Evolutionary conservation across 2,329 filamentous ascomycete species (phyloP), one percentile per base, ranked within the genome.

Genomic region (Boeremia lycopersici): DNA sequence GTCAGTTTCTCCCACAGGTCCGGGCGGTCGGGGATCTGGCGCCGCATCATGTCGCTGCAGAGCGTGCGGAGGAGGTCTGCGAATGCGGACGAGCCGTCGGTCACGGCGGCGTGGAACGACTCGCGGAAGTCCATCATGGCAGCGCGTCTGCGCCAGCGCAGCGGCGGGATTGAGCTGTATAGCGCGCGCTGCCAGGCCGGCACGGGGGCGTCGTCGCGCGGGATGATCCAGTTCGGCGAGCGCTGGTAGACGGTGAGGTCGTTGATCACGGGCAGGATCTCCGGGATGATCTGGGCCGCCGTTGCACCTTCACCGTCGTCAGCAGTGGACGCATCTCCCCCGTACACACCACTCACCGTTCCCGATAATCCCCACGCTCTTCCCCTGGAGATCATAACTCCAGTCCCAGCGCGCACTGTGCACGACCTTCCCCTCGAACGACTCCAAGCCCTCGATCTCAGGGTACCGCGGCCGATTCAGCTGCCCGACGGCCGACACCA

Each of bases 371-470:
- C 79, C 84, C 35, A 86, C 78, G 45, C 77, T 79, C 73, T 86
- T 86, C 8, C 76, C 81, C 28, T 72, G 68, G n/a, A 84, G 62
- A 44, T 80, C 77, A 57, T 84, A 84, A 38, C 76, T 81, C 82
- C 82, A 85, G 56, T 86, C 83, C 83, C 84, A 86, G n/a, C 83
- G 69, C 4, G 83, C 82, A 2, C 79, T 82, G 57, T 86, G 84
- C 76, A 82, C 84, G 50, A 78, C 72, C 68, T 82, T 84, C 2
- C 82, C 82, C 35, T 78, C 68, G 52, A 83, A 84, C 6, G 73
- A 69, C 0, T 79, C 70, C 9, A 83, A 49, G 0, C 82, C 82
- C 8, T 77, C 70, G 11, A 84, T 82, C 1, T 77, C 65, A 0
- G 82, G 82, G 59, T 77, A 80, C 6, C 74, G 71, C 0, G 84